Conservation (phyloP, 83 land plant species). For the Diphasiastrum complanatum region DNA sequence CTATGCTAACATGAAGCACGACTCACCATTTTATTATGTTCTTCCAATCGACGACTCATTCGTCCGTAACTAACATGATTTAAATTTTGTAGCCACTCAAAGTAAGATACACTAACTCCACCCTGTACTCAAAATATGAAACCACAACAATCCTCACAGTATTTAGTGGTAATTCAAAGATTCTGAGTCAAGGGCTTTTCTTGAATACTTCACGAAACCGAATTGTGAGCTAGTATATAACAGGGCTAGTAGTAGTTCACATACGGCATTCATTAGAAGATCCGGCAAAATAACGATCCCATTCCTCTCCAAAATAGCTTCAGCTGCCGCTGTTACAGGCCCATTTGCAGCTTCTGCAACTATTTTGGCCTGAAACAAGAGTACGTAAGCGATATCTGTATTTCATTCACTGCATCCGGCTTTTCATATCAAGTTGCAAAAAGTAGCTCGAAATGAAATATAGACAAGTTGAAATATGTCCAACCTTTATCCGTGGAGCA, state of each 20-base stretch:
- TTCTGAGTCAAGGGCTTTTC: no score
- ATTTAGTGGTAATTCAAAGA: not conserved
- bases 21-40: constrained; percentile 4
- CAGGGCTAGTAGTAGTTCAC: not conserved
- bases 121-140: not conserved
- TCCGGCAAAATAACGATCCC: constrained; percentile 7
- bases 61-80: constrained; percentile 13
- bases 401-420: no score
- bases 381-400: not conserved
- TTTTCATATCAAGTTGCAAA: no score
- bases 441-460: no score
- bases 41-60: constrained; percentile 12
- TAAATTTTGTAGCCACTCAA: constrained; percentile 12
- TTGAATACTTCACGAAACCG: not conserved
- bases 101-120: constrained; percentile 14
- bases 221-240: not conserved
- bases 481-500: no score
- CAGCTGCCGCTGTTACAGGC: constrained; percentile 9
- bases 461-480: not conserved
- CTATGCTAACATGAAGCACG: not conserved
- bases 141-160: not conserved
- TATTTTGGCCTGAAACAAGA: constrained; percentile 3
- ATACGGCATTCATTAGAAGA: constrained; percentile 12
- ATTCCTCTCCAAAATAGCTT: constrained; percentile 1
- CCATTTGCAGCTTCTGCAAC: constrained; percentile 20